Conservation (phyloP, 2,329 filamentous ascomycete species). For the Sclerotinia nivalis region DNA sequence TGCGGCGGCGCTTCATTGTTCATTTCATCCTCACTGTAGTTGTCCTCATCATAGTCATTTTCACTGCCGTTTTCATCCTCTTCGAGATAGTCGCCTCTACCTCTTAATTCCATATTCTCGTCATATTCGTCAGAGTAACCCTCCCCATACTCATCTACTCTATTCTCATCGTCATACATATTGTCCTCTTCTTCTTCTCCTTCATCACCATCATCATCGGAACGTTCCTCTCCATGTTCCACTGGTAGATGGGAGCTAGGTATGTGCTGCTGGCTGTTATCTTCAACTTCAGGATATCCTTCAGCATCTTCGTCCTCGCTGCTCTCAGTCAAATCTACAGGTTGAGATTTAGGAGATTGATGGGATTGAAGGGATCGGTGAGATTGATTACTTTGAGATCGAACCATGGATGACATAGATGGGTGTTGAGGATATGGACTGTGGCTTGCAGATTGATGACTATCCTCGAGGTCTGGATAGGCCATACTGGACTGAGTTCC, state of each 20-base stretch:
- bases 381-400: constrained; percentile 34
- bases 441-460: neutral
- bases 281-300: constrained; percentile 25
- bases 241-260: neutral
- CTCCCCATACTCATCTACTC: constrained; percentile 20
- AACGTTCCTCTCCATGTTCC: neutral
- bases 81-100: neutral
- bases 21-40: constrained; percentile 36
- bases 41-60: constrained; percentile 27
- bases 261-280: constrained; percentile 34
- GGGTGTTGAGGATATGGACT: constrained; percentile 19
- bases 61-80: constrained; percentile 12
- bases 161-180: neutral
- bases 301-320: constrained; percentile 28
- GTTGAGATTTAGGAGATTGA: constrained; percentile 27
- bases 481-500: constrained; percentile 15
- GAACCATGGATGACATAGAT: constrained; percentile 31
- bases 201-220: neutral
- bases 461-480: constrained; percentile 32
- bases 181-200: constrained; percentile 13
- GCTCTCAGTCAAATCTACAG: constrained; percentile 36
- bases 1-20: constrained; percentile 29
- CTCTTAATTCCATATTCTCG: neutral
- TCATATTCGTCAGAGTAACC: constrained; percentile 41
- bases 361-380: constrained; percentile 4